Evolutionary conservation across 805 yeast species (phyloP).

Genomic region (Saccharomycopsis fodiens): DNA sequence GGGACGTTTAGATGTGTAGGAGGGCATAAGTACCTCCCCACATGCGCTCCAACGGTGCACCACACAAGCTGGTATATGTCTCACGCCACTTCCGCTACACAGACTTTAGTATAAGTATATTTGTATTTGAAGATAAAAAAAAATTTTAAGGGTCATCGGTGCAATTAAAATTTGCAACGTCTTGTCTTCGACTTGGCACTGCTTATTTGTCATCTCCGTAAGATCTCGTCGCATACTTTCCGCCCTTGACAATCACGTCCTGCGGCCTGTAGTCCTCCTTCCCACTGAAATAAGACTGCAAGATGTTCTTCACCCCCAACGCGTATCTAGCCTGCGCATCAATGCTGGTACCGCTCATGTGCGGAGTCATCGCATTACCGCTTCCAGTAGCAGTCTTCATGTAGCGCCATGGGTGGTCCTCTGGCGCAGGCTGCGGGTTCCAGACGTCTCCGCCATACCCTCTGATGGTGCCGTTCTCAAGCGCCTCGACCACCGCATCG

Average conservation of each 20-base stretch:
- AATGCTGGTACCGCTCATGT: slow-evolving; percentile 69
- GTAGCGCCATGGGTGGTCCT: slow-evolving; percentile 68
- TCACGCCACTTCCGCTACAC: no score
- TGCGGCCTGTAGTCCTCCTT: slow-evolving; percentile 66
- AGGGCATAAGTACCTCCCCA: no score
- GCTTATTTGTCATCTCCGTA: slow-evolving; percentile 56
- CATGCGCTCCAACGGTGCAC: no score
- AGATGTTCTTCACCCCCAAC: slow-evolving; percentile 57
- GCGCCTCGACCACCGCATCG: slow-evolving; percentile 70
- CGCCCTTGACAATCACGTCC: slow-evolving; percentile 64
- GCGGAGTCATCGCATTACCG: slow-evolving; percentile 84
- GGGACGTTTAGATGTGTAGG: no score
- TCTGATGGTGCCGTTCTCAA: slow-evolving; percentile 56
- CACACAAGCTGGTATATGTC: no score
- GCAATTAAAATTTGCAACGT: no score
- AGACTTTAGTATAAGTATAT: no score
- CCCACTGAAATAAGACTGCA: slow-evolving; percentile 53
- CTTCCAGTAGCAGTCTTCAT: slow-evolving; percentile 59
- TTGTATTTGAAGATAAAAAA: no score
- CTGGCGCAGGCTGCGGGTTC: slow-evolving; percentile 80
- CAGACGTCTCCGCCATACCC: slow-evolving; percentile 88
- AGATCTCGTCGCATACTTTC: slow-evolving; percentile 66
- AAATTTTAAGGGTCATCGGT: no score
- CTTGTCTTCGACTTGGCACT: no score
- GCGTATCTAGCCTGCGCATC: slow-evolving; percentile 77